Conservation (phyloP, 352 stramenopile species). For the Globisporangium spinosum region DNA sequence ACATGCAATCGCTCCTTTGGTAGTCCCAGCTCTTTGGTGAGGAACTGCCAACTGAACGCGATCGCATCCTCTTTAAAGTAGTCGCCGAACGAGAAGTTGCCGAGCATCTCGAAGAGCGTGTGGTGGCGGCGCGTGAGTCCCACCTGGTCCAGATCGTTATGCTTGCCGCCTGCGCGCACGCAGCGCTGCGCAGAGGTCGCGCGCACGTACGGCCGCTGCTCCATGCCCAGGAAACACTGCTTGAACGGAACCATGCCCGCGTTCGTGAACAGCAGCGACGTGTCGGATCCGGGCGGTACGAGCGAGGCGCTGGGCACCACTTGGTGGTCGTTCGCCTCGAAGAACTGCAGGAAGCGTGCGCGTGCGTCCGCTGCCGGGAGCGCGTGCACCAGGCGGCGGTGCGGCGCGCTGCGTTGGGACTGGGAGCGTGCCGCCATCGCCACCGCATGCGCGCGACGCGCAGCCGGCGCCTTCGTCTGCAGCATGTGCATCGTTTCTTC, state of each 20-base stretch:
- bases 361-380: conserved; percentile 43
- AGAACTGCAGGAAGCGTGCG: conserved; percentile 63
- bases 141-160: conserved; percentile 98
- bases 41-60: conserved; percentile 90
- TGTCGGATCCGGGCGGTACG: conserved; percentile 83
- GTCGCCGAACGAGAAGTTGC: conserved; percentile 97
- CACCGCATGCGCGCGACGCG: conserved; percentile 5
- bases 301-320: conserved; percentile 69
- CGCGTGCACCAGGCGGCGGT: conserved; percentile 33
- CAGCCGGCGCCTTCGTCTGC: neutral
- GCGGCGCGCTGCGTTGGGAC: neutral
- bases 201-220: conserved; percentile 80
- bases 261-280: conserved; percentile 96
- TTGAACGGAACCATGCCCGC: conserved; percentile 96
- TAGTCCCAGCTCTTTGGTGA: conserved; percentile 87
- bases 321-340: conserved; percentile 50
- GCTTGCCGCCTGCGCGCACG: conserved; percentile 96
- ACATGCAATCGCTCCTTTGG: conserved; percentile 57
- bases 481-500: conserved; percentile 10
- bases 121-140: conserved; percentile 96
- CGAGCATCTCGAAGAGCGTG: conserved; percentile 99
- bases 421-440: neutral
- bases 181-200: conserved; percentile 95
- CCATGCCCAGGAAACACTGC: conserved; percentile 87
- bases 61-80: conserved; percentile 98